Percentiles rank a stretch among this genome's conserved stretches.
Conservation (phyloP, 1,284 basidiomycete genomes). For the Sporisorium sorghi region DNA sequence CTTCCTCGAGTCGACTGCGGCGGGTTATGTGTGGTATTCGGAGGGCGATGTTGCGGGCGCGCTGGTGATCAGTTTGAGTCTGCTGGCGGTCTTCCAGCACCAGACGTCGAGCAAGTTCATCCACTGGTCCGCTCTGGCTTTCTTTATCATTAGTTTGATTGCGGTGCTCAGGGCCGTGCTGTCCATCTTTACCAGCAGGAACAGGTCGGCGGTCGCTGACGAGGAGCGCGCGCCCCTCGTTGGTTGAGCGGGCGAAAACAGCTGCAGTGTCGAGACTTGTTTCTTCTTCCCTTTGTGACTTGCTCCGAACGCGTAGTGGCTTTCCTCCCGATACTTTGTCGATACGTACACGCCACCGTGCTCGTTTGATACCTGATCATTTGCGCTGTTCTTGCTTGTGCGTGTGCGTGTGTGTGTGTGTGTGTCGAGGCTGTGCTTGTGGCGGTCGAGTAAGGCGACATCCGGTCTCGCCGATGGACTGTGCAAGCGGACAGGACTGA, state of each 20-base stretch:
- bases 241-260: slow-evolving; percentile 36
- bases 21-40: slow-evolving; percentile 82
- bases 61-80: slow-evolving; percentile 84
- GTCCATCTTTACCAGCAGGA: slow-evolving; percentile 71
- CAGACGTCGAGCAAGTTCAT: slow-evolving; percentile 76
- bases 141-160: slow-evolving; percentile 84
- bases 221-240: slow-evolving; percentile 85
- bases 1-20: slow-evolving; percentile 92
- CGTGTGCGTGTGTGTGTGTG: too few species aligned
- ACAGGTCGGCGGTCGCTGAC: slow-evolving; percentile 74
- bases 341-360: too few species aligned
- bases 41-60: slow-evolving; percentile 92
- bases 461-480: too few species aligned
- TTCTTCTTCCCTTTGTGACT: too few species aligned
- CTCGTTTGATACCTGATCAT: too few species aligned
- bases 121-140: slow-evolving; percentile 87
- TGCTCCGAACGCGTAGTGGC: too few species aligned
- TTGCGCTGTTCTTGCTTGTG: too few species aligned
- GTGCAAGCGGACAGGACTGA: too few species aligned
- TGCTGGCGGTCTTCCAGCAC: slow-evolving; percentile 72
- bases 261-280: too few species aligned
- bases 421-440: too few species aligned
- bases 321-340: too few species aligned
- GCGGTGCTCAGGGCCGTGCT: slow-evolving; percentile 83
- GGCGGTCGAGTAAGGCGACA: too few species aligned